Evolutionary conservation across 2,329 filamentous ascomycete species (phyloP).

Genomic region (Kalaharituber pfeilii): DNA sequence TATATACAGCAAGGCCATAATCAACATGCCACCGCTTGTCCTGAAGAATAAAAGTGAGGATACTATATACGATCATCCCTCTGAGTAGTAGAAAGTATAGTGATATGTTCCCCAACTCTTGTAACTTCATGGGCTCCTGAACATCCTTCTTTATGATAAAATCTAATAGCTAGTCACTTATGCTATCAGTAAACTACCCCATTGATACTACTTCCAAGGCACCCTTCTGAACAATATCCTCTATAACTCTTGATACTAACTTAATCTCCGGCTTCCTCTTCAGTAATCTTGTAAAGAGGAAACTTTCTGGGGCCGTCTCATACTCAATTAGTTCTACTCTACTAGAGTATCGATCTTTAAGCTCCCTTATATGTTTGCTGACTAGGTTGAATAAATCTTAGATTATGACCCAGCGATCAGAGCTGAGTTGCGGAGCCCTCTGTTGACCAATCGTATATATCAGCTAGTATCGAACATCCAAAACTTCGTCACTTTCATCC

Average conservation of each 20-base stretch:
- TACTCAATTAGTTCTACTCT: slow-evolving; percentile 35
- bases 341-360: slow-evolving; percentile 28
- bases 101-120: background rate
- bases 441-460: slow-evolving; percentile 40
- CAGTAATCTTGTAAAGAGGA: slow-evolving; percentile 42
- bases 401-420: slow-evolving; percentile 35
- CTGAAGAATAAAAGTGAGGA: slow-evolving; percentile 40
- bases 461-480: slow-evolving; percentile 38
- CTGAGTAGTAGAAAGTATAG: slow-evolving; percentile 38
- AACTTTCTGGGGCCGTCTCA: slow-evolving; percentile 27
- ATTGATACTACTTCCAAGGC: background rate
- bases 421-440: slow-evolving; percentile 35
- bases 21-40: slow-evolving; percentile 49
- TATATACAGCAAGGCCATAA: slow-evolving; percentile 35
- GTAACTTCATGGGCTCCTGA: background rate
- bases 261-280: slow-evolving; percentile 32
- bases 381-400: slow-evolving; percentile 31
- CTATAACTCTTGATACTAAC: slow-evolving; percentile 28
- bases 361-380: slow-evolving; percentile 25
- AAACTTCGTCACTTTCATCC: slow-evolving; percentile 44
- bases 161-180: background rate
- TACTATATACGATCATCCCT: slow-evolving; percentile 42
- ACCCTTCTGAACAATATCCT: slow-evolving; percentile 25
- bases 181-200: background rate
- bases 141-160: background rate